Evolutionary conservation across 2,329 filamentous ascomycete species (phyloP), one percentile per base, ranked within the genome.

Genomic region (Pyrenophora seminiperda): DNA sequence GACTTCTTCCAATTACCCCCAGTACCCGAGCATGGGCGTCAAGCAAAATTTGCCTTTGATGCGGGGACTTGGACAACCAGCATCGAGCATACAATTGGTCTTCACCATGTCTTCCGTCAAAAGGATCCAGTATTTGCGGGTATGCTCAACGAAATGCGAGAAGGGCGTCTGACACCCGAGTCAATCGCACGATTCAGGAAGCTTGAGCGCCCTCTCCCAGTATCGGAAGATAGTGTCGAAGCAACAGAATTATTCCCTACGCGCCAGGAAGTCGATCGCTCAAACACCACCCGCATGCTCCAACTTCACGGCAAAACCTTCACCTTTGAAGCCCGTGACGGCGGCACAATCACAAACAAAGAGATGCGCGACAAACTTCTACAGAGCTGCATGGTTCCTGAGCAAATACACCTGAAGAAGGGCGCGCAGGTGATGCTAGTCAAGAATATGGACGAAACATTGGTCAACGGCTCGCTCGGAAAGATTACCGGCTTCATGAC

Each of bases 371-470:
- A 96, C 37, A 92, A 86, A 67, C 74, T 97, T 0, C 78, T 99
- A 5, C 74, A 83, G 5, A 96, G 93, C 67, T 96, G 95, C 84
- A 97, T 99, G 89, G 92, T 94, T 0, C 92, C 94, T 0, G 87
- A 88, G 62, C 68, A 75, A 0, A 83, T 99, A 15, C 84, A 89
- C 27, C 76, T 99, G 22, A 97, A 97, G 73, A 87, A 94, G 56
- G 90, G 91, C 7, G 90, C 94, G 0, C 95, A 99, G 70, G 95
- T 99, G 36, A 99, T 99, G 94, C 79, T 99, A n/a, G 97, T 99
- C 79, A 99, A 99, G 74, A 99, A 99, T 64, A 87, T 97, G 76
- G 94, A 99, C 67, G 91, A 96, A 31, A 87, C 84, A 0, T 81
- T 99, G 0, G 94, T 97, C 61, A 99, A 99, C 67, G 94, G 94